These are phyloP conservation scores for Pinus taeda DNA, from an alignment of 75 land plant genomes.

Conservation along the genomic window DNA sequence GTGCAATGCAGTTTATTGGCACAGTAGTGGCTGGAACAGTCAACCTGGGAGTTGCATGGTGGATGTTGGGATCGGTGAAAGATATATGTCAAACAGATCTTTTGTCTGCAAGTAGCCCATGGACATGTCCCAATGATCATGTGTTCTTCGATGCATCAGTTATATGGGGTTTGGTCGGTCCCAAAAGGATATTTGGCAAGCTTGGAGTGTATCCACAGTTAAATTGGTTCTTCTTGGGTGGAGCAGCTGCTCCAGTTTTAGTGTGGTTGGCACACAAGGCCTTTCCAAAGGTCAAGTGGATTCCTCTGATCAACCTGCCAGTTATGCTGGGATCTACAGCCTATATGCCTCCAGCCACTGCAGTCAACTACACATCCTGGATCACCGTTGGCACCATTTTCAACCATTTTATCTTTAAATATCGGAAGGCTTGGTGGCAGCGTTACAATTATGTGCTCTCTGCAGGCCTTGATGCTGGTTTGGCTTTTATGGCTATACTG, in stretches of 20 bases:
- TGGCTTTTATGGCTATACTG: constrained; percentile 76
- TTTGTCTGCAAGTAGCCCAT: constrained; percentile 40
- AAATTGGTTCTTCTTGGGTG: constrained; percentile 36
- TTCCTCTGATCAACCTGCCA: constrained; percentile 36
- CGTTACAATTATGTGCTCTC: constrained; percentile 83
- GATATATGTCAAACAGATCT: constrained; percentile 60
- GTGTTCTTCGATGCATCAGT: constrained; percentile 41
- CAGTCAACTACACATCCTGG: constrained; percentile 75
- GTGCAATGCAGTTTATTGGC: constrained; percentile 41
- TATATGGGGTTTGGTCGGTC: constrained; percentile 38
- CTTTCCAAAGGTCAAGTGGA: constrained; percentile 25
- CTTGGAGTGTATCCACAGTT: constrained; percentile 19
- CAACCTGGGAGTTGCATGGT: constrained; percentile 69
- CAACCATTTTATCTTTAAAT: constrained; percentile 71
- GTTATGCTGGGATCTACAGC: constrained; percentile 54
- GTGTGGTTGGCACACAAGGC: constrained; percentile 27
- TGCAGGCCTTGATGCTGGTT: constrained; percentile 78
- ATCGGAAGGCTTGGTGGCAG: constrained; percentile 73
- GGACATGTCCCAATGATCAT: constrained; percentile 33
- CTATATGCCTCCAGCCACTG: constrained; percentile 62
- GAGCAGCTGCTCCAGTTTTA: constrained; percentile 21
- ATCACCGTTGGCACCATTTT: constrained; percentile 59
- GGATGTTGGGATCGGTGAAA: constrained; percentile 58
- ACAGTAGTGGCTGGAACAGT: constrained; percentile 67
- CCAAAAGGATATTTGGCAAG: constrained; percentile 25